phyloP scores from a whole-genome alignment of 352 stramenopile genomes.

The Globisporangium splendens region DNA sequence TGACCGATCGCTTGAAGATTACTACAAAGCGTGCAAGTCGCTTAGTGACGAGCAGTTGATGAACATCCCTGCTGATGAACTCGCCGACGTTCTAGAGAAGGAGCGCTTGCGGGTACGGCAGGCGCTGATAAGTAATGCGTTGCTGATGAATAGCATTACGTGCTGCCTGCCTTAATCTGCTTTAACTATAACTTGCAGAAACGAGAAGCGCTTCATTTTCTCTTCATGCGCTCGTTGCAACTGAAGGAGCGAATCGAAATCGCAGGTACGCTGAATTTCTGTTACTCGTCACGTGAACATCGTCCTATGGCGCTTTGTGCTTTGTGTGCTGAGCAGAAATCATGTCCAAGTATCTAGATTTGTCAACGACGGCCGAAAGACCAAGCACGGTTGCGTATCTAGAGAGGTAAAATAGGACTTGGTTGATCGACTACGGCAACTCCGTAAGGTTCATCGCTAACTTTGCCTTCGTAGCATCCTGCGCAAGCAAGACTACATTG shows the following conservation, averaged over 20 bases:
- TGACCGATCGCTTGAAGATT: slow-evolving; percentile 50
- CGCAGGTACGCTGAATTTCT: slow-evolving; percentile 17
- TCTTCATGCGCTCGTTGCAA: slow-evolving; percentile 37
- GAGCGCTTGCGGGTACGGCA: slow-evolving; percentile 35
- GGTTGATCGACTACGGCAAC: not conserved
- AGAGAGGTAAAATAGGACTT: slow-evolving; percentile 22
- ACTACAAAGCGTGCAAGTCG: slow-evolving; percentile 32
- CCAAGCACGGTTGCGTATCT: slow-evolving; percentile 28
- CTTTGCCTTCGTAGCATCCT: slow-evolving; percentile 23
- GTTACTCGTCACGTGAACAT: too few species aligned
- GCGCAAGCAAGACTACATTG: slow-evolving; percentile 41
- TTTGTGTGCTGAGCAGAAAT: slow-evolving; percentile 16
- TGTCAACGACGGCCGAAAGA: slow-evolving; percentile 26
- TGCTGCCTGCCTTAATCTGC: too few species aligned
- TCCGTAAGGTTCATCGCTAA: not conserved
- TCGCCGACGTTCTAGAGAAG: slow-evolving; percentile 29
- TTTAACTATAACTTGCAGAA: slow-evolving; percentile 10
- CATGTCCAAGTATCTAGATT: slow-evolving; percentile 27
- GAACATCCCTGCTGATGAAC: slow-evolving; percentile 23
- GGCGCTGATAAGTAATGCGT: not conserved
- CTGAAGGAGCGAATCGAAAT: slow-evolving; percentile 32
- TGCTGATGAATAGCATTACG: not conserved
- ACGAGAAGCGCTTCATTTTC: slow-evolving; percentile 41
- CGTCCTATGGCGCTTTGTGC: not conserved
- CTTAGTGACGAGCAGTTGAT: slow-evolving; percentile 33